Evolutionary conservation across 2,329 filamentous ascomycete species (phyloP).

Genomic region (Juglanconis juglandina): DNA sequence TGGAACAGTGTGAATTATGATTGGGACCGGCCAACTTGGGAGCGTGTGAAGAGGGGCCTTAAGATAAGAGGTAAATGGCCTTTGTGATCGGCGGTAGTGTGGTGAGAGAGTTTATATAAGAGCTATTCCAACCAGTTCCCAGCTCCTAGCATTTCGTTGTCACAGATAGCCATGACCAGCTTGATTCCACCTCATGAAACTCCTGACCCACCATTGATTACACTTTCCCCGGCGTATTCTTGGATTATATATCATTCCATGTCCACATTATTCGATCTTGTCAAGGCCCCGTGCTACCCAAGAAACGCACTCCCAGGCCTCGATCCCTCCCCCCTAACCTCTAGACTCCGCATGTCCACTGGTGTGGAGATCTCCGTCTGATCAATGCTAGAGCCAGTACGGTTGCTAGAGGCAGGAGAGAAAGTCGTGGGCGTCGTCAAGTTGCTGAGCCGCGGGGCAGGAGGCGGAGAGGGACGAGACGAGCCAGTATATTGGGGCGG

Average conservation of each 20-base stretch:
- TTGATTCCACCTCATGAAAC: no score
- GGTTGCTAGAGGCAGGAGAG: slow-evolving; percentile 11
- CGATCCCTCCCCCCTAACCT: neutral
- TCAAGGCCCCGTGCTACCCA: no score
- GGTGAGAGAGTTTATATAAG: no score
- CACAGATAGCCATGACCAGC: no score
- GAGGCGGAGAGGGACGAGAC: neutral
- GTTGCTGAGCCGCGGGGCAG: slow-evolving; percentile 12
- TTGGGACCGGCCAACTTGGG: slow-evolving; percentile 16
- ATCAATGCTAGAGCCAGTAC: slow-evolving; percentile 6
- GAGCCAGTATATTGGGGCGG: neutral
- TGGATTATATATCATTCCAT: no score
- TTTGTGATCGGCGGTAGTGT: neutral
- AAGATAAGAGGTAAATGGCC: slow-evolving; percentile 18
- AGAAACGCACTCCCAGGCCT: neutral
- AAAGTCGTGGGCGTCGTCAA: slow-evolving; percentile 16
- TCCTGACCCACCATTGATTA: no score
- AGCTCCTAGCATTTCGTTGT: no score
- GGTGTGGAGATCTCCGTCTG: neutral
- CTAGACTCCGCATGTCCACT: neutral
- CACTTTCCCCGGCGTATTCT: no score
- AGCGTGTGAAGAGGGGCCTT: slow-evolving; percentile 14
- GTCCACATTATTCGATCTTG: no score
- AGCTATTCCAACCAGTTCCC: no score
- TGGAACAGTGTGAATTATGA: slow-evolving; percentile 13